phyloP scores from a whole-genome alignment of 139 green algal species.

The Desmodesmus armatus region DNA sequence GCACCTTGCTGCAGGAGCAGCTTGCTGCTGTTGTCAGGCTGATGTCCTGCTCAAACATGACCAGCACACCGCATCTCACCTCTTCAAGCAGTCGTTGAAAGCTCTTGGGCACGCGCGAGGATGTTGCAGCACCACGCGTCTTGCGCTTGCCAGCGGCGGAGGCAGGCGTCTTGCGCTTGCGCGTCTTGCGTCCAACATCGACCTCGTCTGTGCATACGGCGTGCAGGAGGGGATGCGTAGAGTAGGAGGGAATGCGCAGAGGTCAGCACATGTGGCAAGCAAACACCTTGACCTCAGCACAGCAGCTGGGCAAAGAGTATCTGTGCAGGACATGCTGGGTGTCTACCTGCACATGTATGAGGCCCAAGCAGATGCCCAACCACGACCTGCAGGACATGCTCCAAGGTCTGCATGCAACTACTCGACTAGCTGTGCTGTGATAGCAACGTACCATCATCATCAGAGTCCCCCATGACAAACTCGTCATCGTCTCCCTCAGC shows the following conservation, averaged over 20 bases:
- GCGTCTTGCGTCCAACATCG: constrained; percentile 58
- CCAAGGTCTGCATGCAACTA: no score
- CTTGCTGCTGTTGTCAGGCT: background rate
- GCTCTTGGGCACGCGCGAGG: constrained; percentile 57
- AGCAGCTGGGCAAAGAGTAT: no score
- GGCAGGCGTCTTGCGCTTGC: constrained; percentile 56
- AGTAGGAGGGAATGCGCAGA: no score
- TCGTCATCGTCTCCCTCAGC: constrained; percentile 72
- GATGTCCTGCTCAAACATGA: background rate
- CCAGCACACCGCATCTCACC: constrained; percentile 34
- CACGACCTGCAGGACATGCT: no score
- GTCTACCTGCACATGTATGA: no score
- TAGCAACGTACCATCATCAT: constrained; percentile 52
- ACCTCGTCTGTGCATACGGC: constrained; percentile 38
- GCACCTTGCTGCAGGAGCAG: background rate
- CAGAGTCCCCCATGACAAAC: constrained; percentile 60
- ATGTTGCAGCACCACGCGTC: constrained; percentile 63
- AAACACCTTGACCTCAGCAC: no score
- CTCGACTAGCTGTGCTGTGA: background rate
- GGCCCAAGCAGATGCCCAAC: no score
- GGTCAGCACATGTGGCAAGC: no score
- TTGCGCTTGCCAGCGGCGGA: constrained; percentile 43
- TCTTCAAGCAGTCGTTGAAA: constrained; percentile 81
- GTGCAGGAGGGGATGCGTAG: no score
- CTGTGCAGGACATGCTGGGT: no score